Evolutionary conservation across 352 stramenopile genomes (phyloP), one percentile per base, ranked within the genome.

Genomic region (Pythium plurisporium): DNA sequence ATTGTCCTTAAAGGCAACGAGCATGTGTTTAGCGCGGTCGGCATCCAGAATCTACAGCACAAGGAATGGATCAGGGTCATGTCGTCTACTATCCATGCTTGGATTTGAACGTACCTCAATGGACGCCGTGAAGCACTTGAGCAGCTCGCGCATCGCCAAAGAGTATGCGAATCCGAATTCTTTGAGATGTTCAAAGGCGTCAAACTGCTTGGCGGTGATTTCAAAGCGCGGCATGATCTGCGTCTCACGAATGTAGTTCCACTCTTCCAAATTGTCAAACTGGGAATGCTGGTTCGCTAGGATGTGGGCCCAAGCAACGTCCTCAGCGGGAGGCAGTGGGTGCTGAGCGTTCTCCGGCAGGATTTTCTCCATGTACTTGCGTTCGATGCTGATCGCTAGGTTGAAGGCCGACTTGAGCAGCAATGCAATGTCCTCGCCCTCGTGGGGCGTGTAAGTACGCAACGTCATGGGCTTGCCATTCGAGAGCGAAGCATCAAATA

Each of bases 181-280:
- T 47, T 90, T 79, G 7, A 82, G 84, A 30, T 87, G 69, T 38
- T 91, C 81, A 48, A 77, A 63, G 19, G 69, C 69, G 12, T 69
- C 67, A 20, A 89, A 76, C 51, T 77, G 63, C 52, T 84, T 73
- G 10, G 90, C 53, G 2, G 67, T 82, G 36, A 73, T 61, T 38
- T 94, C 69, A 23, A 94, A 67, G 38, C 76, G 80, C 41, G 84
- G 84, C 22, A 73, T 66, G 50, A 94, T 90, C 58, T 94, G 84
- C 22, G 77, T 91, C 65, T 94, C 84, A 9, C 79, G 79, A 31
- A 92, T 80, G 53, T 85, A 94, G 20, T 70, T 46, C 84, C 84
- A 94, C 52, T 92, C 84, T 45, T 91, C 78, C n/a, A 91, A 61
- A 46, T 92, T 92, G 65, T 94, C 77, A 33, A 94, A 92, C 42